Percentiles rank a stretch among this genome's conserved stretches.
Conservation (phyloP, 1,284 basidiomycete species). For the Cryptococcus jaspeensis region DNA sequence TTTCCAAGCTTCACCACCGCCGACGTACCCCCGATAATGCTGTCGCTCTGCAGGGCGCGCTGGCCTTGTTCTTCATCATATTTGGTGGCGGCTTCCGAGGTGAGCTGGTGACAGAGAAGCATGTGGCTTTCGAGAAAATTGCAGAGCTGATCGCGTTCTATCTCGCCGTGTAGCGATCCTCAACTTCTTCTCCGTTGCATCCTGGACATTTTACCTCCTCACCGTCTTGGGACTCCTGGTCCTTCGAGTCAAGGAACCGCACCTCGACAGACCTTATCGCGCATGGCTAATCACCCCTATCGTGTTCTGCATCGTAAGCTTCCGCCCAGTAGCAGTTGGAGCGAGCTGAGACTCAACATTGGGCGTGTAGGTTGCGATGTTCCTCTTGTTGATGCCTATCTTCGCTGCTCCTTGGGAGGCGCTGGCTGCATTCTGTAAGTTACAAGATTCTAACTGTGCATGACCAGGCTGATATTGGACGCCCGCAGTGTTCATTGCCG, state of each 20-base stretch:
- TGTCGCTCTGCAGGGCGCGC: slow-evolving; percentile 67
- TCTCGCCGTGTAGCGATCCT: slow-evolving; percentile 56
- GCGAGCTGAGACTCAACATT: neutral
- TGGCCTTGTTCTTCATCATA: slow-evolving; percentile 74
- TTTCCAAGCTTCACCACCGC: slow-evolving; percentile 69
- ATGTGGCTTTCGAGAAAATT: neutral
- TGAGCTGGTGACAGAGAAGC: slow-evolving; percentile 12
- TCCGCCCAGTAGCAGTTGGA: slow-evolving; percentile 17
- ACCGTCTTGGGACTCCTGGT: slow-evolving; percentile 87
- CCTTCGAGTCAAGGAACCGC: slow-evolving; percentile 85
- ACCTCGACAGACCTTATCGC: slow-evolving; percentile 83
- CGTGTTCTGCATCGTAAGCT: slow-evolving; percentile 79
- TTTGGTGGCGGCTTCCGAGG: slow-evolving; percentile 85
- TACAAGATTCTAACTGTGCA: neutral
- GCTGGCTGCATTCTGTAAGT: slow-evolving; percentile 73
- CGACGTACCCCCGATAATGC: slow-evolving; percentile 84
- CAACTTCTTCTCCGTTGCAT: slow-evolving; percentile 62
- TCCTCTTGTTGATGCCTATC: slow-evolving; percentile 91
- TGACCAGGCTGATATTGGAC: neutral
- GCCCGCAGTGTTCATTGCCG: slow-evolving; percentile 49
- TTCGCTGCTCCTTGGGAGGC: slow-evolving; percentile 90
- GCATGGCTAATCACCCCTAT: slow-evolving; percentile 90
- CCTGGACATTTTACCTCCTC: slow-evolving; percentile 88
- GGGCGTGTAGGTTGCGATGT: slow-evolving; percentile 71
- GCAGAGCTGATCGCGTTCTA: neutral